Conservation (phyloP, 2,329 filamentous ascomycete genomes). For the Fonsecaea pedrosoi region DNA sequence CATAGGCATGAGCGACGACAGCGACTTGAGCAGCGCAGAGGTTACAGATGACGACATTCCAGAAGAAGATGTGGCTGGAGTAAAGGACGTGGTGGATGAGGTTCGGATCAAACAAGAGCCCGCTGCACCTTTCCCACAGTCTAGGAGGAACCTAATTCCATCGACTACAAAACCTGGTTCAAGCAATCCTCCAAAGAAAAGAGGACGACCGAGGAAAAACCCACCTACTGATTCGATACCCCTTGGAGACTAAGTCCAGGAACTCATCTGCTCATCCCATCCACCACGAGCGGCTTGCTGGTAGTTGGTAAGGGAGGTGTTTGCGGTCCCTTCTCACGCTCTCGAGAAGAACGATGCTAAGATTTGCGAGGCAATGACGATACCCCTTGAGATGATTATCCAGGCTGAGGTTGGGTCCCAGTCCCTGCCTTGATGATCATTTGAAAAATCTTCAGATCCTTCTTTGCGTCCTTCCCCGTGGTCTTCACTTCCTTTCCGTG, state of each 20-base stretch:
- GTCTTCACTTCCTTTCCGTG: slow-evolving; percentile 52
- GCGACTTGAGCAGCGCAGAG: slow-evolving; percentile 35
- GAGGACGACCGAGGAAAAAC: slow-evolving; percentile 33
- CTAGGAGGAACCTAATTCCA: slow-evolving; percentile 1
- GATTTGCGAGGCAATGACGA: neutral
- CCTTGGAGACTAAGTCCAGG: neutral
- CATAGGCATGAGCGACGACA: slow-evolving; percentile 34
- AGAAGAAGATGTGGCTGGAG: slow-evolving; percentile 20
- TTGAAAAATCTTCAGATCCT: slow-evolving; percentile 50
- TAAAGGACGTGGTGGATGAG: neutral
- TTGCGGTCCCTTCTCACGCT: neutral
- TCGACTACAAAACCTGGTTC: neutral
- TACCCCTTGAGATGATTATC: neutral
- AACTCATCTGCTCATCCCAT: neutral
- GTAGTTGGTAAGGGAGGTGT: neutral
- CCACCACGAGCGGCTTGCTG: neutral
- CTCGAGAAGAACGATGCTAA: neutral
- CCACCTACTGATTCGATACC: slow-evolving; percentile 1
- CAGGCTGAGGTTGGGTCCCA: neutral
- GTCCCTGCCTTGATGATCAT: slow-evolving; percentile 47
- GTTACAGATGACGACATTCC: slow-evolving; percentile 32
- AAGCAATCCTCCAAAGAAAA: slow-evolving; percentile 25
- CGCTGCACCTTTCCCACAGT: slow-evolving; percentile 6
- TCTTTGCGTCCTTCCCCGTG: slow-evolving; percentile 49
- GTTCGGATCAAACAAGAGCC: slow-evolving; percentile 32